Conservation (phyloP, 352 stramenopile species). For the Phytophthora sojae region DNA sequence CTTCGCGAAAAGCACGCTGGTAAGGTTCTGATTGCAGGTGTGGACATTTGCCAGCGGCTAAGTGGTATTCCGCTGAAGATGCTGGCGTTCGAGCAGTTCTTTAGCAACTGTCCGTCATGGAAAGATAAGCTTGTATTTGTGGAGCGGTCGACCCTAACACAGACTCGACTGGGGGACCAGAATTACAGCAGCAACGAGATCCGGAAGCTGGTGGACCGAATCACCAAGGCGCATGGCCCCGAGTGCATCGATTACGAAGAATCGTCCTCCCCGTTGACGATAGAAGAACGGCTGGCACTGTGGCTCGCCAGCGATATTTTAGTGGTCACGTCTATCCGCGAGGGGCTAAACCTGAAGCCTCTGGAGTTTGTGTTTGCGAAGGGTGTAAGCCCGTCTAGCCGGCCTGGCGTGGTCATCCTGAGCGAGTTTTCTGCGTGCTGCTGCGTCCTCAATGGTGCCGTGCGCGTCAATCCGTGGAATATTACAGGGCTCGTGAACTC, state of each 20-base stretch:
- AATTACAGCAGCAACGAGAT: slow-evolving; percentile 90
- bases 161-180: slow-evolving; percentile 92
- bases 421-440: slow-evolving; percentile 97
- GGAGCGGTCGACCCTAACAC: slow-evolving; percentile 91
- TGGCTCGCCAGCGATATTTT: slow-evolving; percentile 97
- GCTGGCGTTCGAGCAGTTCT: slow-evolving; percentile 96
- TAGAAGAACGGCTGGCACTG: slow-evolving; percentile 93
- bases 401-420: slow-evolving; percentile 95
- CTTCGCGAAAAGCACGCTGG: slow-evolving; percentile 92
- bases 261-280: slow-evolving; percentile 83
- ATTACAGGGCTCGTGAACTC: slow-evolving; percentile 92
- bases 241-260: slow-evolving; percentile 90
- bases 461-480: slow-evolving; percentile 98
- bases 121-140: slow-evolving; percentile 96
- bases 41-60: slow-evolving; percentile 95
- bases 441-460: slow-evolving; percentile 95
- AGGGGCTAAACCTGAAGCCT: slow-evolving; percentile 98
- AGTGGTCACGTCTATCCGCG: slow-evolving; percentile 95
- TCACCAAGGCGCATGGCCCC: slow-evolving; percentile 72
- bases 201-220: slow-evolving; percentile 79
- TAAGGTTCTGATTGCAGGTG: slow-evolving; percentile 93
- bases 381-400: slow-evolving; percentile 54
- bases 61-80: slow-evolving; percentile 96
- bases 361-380: slow-evolving; percentile 96
- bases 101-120: slow-evolving; percentile 95